A percentile compares a stretch with the other conserved stretches of the same genome.
Conservation (phyloP, 192 early-diverging fungal genomes). For the Backusella psychrophila region DNA sequence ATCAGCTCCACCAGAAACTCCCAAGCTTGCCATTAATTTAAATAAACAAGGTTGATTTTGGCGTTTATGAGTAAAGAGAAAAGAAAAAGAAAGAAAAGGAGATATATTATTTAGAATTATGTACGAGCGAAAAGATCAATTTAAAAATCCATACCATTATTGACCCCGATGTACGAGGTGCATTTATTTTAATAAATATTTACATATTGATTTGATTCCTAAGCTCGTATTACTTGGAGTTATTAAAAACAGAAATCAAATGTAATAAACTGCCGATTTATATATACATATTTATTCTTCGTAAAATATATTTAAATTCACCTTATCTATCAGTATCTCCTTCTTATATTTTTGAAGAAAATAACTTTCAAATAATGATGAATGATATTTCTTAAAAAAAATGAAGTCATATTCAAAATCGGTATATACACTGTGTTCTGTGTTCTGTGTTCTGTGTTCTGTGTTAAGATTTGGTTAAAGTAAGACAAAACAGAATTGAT, state of each 20-base stretch:
- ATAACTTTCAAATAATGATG: too few species aligned
- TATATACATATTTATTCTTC: background rate
- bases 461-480: too few species aligned
- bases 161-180: background rate
- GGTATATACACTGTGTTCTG: background rate
- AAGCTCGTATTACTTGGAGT: background rate
- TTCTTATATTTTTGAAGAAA: too few species aligned
- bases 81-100: background rate
- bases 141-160: background rate
- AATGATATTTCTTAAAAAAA: too few species aligned
- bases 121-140: background rate
- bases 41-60: background rate
- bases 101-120: background rate
- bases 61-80: background rate
- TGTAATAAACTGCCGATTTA: background rate
- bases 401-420: too few species aligned
- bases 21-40: background rate
- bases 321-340: too few species aligned
- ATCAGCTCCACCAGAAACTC: background rate
- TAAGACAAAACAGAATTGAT: background rate
- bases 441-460: background rate
- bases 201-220: background rate
- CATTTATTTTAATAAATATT: conserved; percentile 3
- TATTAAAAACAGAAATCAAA: background rate
- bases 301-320: background rate